phyloP scores from a whole-genome alignment of 2,329 filamentous ascomycete species.

The Nakataea oryzae region DNA sequence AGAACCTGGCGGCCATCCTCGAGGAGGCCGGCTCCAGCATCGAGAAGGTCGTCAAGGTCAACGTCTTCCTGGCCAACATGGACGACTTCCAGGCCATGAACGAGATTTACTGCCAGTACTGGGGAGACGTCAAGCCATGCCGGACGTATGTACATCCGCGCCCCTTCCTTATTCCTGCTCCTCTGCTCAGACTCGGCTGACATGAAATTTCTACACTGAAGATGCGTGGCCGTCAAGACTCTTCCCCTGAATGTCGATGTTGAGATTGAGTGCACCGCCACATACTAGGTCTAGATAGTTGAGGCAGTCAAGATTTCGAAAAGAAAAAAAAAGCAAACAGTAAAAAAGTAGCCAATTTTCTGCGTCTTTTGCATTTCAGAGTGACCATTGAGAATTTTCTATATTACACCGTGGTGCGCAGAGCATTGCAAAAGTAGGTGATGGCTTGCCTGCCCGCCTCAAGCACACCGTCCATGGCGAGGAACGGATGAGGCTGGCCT shows the following conservation, averaged over 20 bases:
- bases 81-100: conserved; percentile 68
- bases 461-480: conserved; percentile 45
- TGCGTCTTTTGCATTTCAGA: neutral
- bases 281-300: neutral
- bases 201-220: neutral
- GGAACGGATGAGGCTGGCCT: conserved; percentile 47
- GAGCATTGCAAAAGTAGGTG: conserved; percentile 24
- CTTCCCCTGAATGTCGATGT: conserved; percentile 21
- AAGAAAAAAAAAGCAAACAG: neutral
- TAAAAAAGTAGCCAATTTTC: neutral
- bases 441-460: conserved; percentile 40
- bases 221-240: conserved; percentile 24
- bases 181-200: conserved; percentile 7
- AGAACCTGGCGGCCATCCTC: conserved; percentile 61
- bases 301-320: too few species aligned
- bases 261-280: conserved; percentile 24
- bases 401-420: conserved; percentile 5
- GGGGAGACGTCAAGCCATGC: conserved; percentile 38
- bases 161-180: neutral
- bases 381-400: too few species aligned
- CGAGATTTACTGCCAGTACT: conserved; percentile 60
- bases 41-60: conserved; percentile 59
- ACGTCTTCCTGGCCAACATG: conserved; percentile 65
- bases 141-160: conserved; percentile 22
- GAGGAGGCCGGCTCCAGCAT: conserved; percentile 57